Conservation (phyloP, 345 rosid genomes). For the Erysimum cheiranthoides region DNA sequence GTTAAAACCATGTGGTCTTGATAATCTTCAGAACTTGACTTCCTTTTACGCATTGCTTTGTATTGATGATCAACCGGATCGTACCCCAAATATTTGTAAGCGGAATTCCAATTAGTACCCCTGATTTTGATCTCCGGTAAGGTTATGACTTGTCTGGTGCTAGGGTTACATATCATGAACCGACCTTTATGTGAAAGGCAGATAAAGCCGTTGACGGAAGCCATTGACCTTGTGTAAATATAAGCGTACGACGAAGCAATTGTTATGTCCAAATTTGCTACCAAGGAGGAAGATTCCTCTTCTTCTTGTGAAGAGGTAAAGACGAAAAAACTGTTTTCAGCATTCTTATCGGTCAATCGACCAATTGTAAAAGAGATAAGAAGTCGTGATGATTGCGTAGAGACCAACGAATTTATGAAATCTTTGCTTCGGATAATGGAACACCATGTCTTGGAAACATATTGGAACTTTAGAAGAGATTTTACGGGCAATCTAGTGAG, state of each 20-base stretch:
- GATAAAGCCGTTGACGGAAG: constrained; percentile 19
- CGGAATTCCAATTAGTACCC: neutral
- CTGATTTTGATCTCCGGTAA: neutral
- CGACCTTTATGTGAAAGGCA: neutral
- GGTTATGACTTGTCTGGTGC: constrained; percentile 6
- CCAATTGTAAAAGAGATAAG: neutral
- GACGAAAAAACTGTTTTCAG: constrained; percentile 5
- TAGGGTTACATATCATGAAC: constrained; percentile 22
- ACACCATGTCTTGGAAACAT: constrained; percentile 18
- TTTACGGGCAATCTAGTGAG: constrained; percentile 3
- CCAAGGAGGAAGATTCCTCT: neutral
- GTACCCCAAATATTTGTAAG: constrained; percentile 6
- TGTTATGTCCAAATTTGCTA: constrained; percentile 11
- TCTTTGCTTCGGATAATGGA: constrained; percentile 20
- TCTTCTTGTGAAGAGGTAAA: constrained; percentile 8
- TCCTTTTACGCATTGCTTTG: constrained; percentile 12
- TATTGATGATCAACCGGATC: constrained; percentile 22
- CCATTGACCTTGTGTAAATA: neutral
- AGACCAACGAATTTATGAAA: neutral
- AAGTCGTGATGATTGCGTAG: neutral
- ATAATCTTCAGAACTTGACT: neutral
- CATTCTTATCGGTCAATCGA: neutral
- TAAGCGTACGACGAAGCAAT: neutral
- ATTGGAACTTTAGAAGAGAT: constrained; percentile 4
- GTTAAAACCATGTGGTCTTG: constrained; percentile 20